Conservation (phyloP, 352 stramenopile genomes). For the Pythium dissotocum region DNA sequence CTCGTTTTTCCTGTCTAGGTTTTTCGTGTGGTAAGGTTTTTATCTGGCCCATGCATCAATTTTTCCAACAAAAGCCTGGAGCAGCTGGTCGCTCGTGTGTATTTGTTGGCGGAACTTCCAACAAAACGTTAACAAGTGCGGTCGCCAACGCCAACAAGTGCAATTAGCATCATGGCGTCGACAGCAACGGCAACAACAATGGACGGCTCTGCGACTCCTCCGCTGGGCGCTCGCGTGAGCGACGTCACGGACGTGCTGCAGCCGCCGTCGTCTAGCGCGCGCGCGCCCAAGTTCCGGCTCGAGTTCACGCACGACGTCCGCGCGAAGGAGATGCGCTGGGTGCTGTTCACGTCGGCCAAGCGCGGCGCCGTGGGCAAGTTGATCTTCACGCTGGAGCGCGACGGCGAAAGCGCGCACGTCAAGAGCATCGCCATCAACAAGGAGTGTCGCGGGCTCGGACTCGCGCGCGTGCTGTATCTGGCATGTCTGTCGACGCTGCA, state of each 20-base stretch:
- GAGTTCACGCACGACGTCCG: conserved; percentile 67
- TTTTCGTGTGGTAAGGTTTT: neutral
- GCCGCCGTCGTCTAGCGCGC: neutral
- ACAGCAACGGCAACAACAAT: neutral
- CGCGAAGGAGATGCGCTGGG: conserved; percentile 80
- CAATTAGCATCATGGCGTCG: neutral
- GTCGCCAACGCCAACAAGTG: neutral
- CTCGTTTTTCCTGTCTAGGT: neutral
- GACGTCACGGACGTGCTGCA: conserved; percentile 53
- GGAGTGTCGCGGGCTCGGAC: conserved; percentile 66
- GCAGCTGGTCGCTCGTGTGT: neutral
- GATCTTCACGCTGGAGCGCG: conserved; percentile 77
- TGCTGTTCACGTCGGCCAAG: conserved; percentile 67
- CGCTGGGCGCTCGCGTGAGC: conserved; percentile 37
- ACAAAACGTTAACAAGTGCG: neutral
- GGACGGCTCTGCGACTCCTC: neutral
- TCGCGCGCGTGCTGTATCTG: conserved; percentile 80
- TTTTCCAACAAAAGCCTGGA: neutral
- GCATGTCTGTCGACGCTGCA: conserved; percentile 64
- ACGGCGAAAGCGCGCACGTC: conserved; percentile 56
- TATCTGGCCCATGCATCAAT: neutral
- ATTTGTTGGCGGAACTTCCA: conserved; percentile 4
- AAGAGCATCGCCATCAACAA: conserved; percentile 75
- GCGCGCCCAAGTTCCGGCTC: conserved; percentile 55
- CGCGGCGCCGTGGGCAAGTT: conserved; percentile 76